phyloP scores from a whole-genome alignment of 179 eudicot genomes.

The Silene vulgaris region DNA sequence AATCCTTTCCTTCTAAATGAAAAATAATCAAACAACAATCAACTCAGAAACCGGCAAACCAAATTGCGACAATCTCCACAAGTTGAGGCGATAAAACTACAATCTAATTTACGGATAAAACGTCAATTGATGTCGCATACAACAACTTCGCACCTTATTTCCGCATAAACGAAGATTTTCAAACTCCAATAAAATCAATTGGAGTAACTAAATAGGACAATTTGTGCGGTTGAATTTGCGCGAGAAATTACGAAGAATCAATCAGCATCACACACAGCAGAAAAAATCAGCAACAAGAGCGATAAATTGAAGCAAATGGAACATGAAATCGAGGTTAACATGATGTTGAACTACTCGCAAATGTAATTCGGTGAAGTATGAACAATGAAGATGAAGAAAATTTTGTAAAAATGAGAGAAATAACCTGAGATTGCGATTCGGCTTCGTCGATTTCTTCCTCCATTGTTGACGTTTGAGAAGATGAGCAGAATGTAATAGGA shows the following conservation, averaged over 20 bases:
- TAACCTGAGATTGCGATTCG: slow-evolving; percentile 38
- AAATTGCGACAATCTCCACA: neutral
- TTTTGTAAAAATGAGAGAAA: neutral
- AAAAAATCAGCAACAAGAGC: too few relatives aligned
- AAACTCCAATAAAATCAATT: neutral
- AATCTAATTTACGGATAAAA: neutral
- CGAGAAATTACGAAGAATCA: neutral
- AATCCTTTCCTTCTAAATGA: neutral
- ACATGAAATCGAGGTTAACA: neutral
- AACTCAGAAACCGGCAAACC: too few relatives aligned
- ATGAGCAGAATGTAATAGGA: neutral
- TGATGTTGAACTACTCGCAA: neutral
- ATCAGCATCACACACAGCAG: neutral
- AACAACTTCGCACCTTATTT: neutral
- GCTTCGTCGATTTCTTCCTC: slow-evolving; percentile 32
- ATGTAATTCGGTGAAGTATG: neutral
- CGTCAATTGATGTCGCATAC: neutral
- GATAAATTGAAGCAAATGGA: slow-evolving; percentile 2
- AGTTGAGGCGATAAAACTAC: neutral
- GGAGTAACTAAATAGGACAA: too few relatives aligned
- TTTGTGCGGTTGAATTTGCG: neutral
- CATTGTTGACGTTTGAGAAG: slow-evolving; percentile 18
- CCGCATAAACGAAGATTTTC: neutral
- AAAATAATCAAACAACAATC: neutral
- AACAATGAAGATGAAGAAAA: slow-evolving; percentile 1